Evolutionary conservation across 108 stramenopile genomes (phyloP).

Genomic region (Conticribra guillardii): DNA sequence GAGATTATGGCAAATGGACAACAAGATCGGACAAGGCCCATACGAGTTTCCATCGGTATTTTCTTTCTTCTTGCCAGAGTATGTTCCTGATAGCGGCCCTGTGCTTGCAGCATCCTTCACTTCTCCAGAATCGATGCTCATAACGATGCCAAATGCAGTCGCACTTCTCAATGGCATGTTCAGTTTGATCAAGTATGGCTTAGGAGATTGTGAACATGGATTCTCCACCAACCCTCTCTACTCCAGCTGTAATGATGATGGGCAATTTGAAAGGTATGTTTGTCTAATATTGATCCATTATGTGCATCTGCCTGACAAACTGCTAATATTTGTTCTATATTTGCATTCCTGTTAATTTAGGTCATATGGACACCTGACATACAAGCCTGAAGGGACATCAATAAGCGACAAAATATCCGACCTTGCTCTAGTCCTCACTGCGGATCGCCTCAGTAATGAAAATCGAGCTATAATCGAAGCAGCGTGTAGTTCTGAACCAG

Average conservation of each 20-base stretch:
- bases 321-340: background rate
- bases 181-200: conserved; percentile 55
- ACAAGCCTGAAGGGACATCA: conserved; percentile 15
- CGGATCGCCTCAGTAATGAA: conserved; percentile 54
- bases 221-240: conserved; percentile 32
- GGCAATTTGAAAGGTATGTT: conserved; percentile 8
- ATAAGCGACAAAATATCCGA: conserved; percentile 54
- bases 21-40: conserved; percentile 48
- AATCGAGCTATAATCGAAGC: conserved; percentile 43
- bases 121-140: conserved; percentile 53
- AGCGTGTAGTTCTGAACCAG: conserved; percentile 35
- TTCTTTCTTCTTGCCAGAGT: conserved; percentile 64
- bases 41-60: conserved; percentile 55
- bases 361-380: conserved; percentile 32
- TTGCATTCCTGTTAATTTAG: background rate
- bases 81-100: conserved; percentile 43
- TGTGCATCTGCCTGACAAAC: background rate
- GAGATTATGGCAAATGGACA: conserved; percentile 40
- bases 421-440: conserved; percentile 57
- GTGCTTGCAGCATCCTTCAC: conserved; percentile 24
- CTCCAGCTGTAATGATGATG: conserved; percentile 30
- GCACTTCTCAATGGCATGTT: conserved; percentile 55
- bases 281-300: background rate
- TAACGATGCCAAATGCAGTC: conserved; percentile 48
- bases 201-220: conserved; percentile 48